These are phyloP conservation scores for Macrophomina pseudophaseolina DNA, from an alignment of 2,329 filamentous ascomycete genomes.

Conservation along the genomic window DNA sequence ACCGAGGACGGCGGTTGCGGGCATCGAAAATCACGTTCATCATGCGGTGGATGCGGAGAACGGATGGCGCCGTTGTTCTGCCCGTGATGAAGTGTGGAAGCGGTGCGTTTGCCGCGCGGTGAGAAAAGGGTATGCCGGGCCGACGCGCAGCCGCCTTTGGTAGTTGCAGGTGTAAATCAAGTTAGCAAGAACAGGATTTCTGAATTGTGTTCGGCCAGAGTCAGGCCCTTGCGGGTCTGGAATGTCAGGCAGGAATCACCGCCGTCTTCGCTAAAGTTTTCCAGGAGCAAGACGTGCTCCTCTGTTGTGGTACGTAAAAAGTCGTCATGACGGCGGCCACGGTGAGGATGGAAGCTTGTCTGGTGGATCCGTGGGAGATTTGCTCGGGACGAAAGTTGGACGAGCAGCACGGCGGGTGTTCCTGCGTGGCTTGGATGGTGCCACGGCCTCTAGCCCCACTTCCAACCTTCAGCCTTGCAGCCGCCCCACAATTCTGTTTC, in stretches of 20 bases:
- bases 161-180: not conserved
- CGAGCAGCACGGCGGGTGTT: not conserved
- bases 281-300: not conserved
- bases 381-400: not conserved
- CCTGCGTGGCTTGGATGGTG: not conserved
- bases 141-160: not conserved
- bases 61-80: not conserved
- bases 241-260: not conserved
- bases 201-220: not conserved
- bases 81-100: not conserved
- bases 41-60: not conserved
- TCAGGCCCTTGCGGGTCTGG: not conserved
- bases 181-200: not conserved
- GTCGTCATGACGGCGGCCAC: not conserved
- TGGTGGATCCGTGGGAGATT: conserved; percentile 6
- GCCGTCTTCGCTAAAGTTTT: not conserved
- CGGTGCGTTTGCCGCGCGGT: no score
- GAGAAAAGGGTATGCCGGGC: not conserved
- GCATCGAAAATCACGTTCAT: no score
- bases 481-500: not conserved
- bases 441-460: conserved; percentile 8
- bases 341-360: not conserved
- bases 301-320: not conserved
- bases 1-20: not conserved
- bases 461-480: not conserved